A percentile compares a stretch with the other conserved stretches of the same genome.
Conservation (phyloP, 805 yeast species). For the Wickerhamomyces strasburgensis region DNA sequence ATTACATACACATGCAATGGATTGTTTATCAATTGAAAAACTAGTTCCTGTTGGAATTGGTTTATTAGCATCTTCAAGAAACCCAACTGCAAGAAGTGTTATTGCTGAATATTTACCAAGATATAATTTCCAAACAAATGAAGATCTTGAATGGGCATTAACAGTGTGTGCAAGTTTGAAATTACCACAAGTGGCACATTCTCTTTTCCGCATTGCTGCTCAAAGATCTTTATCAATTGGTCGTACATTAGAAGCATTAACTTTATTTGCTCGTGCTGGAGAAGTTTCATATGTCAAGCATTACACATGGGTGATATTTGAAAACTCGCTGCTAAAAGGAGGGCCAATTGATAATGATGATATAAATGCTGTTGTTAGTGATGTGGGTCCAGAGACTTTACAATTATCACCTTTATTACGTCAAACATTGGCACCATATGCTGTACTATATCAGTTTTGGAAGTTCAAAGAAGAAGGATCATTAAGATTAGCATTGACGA, state of each 20-base stretch:
- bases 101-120: conserved; percentile 57
- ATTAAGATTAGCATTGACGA: conserved; percentile 25
- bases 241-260: conserved; percentile 51
- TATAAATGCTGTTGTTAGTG: conserved; percentile 45
- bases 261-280: conserved; percentile 59
- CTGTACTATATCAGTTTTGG: conserved; percentile 50
- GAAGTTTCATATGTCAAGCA: conserved; percentile 46
- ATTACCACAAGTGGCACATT: conserved; percentile 51
- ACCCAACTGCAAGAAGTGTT: conserved; percentile 37
- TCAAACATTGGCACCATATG: conserved; percentile 70
- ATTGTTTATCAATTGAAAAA: conserved; percentile 45
- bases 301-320: conserved; percentile 58
- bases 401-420: conserved; percentile 51
- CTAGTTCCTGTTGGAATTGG: conserved; percentile 71
- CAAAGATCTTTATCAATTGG: conserved; percentile 23
- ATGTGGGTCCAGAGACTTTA: conserved; percentile 23
- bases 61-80: conserved; percentile 43
- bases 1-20: conserved; percentile 49
- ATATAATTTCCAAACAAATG: conserved; percentile 58
- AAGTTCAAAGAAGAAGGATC: conserved; percentile 27
- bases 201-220: conserved; percentile 37
- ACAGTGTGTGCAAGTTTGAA: conserved; percentile 67
- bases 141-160: conserved; percentile 76
- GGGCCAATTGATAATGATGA: conserved; percentile 52
- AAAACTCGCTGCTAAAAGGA: conserved; percentile 49